These are phyloP conservation scores for Raphanus raphanistrum DNA, from an alignment of 345 rosid genomes.

Conservation along the genomic window DNA sequence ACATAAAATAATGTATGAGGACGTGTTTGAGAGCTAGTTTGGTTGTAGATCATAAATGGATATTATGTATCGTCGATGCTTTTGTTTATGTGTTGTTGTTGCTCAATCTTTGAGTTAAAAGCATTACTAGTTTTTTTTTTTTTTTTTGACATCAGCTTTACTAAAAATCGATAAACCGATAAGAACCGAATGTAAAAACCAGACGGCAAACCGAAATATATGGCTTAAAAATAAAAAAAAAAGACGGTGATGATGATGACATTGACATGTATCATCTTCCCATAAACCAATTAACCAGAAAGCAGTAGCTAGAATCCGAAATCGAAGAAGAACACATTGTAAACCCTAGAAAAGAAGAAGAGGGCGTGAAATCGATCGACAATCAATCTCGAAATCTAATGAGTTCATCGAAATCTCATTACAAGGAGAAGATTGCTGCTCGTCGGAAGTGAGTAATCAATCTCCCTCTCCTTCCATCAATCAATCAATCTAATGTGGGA, in stretches of 20 bases:
- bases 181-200: neutral
- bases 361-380: neutral
- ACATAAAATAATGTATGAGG: neutral
- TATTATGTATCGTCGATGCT: neutral
- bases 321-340: neutral
- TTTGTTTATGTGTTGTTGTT: neutral
- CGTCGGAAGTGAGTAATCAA: constrained; percentile 66
- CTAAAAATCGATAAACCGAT: too few species aligned
- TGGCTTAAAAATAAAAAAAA: neutral
- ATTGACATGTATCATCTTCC: neutral
- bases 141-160: too few species aligned
- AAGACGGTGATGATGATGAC: neutral
- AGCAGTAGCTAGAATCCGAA: neutral
- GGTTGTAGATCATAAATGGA: neutral
- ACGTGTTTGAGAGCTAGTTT: neutral
- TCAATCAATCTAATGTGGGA: neutral
- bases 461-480: neutral
- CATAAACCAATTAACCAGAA: neutral
- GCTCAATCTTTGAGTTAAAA: too few species aligned
- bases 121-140: too few species aligned
- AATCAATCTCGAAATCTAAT: constrained; percentile 8
- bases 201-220: neutral
- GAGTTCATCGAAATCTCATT: constrained; percentile 65
- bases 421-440: constrained; percentile 84
- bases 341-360: neutral